Evolutionary conservation across 108 stramenopile species (phyloP), one percentile per base, ranked within the genome.

Genomic region (Stephanodiscus triporus): DNA sequence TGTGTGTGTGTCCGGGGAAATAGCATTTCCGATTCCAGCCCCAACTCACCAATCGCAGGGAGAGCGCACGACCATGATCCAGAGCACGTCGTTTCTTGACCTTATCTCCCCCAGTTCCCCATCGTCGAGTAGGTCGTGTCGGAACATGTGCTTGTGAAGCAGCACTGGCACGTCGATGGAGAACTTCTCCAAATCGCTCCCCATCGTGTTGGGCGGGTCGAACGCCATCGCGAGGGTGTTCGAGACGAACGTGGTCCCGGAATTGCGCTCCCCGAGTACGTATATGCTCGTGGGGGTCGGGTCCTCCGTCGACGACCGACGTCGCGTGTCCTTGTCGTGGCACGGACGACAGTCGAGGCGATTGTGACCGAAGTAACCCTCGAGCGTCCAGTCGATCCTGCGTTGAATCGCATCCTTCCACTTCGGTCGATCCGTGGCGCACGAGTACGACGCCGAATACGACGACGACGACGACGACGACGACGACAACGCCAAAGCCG

Each of bases 61-160:
- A 66, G 73, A 57, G 48, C 82, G 77, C 30, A 83, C 82, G 40
- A 83, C 78, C 72, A 83, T 54, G 17, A 83, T 30, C 82, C 82
- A 83, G 38, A 83, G 73, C 40, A 83, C 70, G 66, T 83, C 82
- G 10, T 55, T 42, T 47, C 73, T 64, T 17, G 54, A 13, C 51
- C 63, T 64, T 14, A 83, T 69, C 27, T 79, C 73, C 16, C 67
- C 59, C 29, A 83, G 42, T 50, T 83, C 82, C 51, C 47, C 56
- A 13, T 54, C 45, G 64, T 83, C 75, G 34, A 83, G 45, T 62
- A 76, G 75, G 55, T 83, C 82, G 30, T 83, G 82, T 26, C 77
- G 60, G 50, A 83, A 83, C 78, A 83, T 83, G 23, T 83, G 82
- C 48, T 83, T 83, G 37, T 80, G 69, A 16, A 75, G 26, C 17